Conservation (phyloP, 225 moss, liverwort and hornwort genomes). For the Bryum argenteum region DNA sequence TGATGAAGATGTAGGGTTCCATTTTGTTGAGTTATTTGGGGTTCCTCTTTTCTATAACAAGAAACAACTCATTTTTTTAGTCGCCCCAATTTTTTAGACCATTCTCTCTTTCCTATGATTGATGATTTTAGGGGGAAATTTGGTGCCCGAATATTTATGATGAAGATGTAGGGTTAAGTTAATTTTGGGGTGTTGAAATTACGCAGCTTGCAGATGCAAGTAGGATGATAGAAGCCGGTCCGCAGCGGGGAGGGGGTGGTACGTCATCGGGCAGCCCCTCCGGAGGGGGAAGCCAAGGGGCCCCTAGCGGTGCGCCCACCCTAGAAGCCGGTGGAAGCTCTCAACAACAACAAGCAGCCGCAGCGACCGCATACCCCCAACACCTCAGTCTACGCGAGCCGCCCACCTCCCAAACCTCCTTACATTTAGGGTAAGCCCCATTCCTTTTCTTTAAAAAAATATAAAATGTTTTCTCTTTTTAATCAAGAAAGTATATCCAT, state of each 20-base stretch:
- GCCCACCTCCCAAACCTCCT: slow-evolving; percentile 83
- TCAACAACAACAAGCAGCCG: slow-evolving; percentile 47
- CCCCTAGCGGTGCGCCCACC: slow-evolving; percentile 45
- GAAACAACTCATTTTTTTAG: too few species aligned
- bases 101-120: too few species aligned
- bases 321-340: slow-evolving; percentile 64
- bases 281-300: slow-evolving; percentile 35
- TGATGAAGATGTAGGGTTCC: too few species aligned
- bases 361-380: slow-evolving; percentile 49
- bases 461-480: too few species aligned
- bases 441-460: too few species aligned
- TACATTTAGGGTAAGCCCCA: slow-evolving; percentile 77
- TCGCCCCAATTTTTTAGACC: too few species aligned
- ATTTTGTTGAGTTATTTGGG: too few species aligned
- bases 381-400: slow-evolving; percentile 81
- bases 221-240: slow-evolving; percentile 73
- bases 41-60: not conserved
- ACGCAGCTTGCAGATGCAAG: slow-evolving; percentile 91
- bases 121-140: too few species aligned
- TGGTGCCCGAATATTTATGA: too few species aligned
- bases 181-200: slow-evolving; percentile 9
- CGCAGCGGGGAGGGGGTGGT: slow-evolving; percentile 41
- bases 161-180: not conserved
- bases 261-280: slow-evolving; percentile 54
- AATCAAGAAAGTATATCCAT: too few species aligned